Percentiles rank a stretch among this genome's conserved stretches.
Conservation (phyloP, 352 stramenopile species). For the Saprolegnia diclina region DNA sequence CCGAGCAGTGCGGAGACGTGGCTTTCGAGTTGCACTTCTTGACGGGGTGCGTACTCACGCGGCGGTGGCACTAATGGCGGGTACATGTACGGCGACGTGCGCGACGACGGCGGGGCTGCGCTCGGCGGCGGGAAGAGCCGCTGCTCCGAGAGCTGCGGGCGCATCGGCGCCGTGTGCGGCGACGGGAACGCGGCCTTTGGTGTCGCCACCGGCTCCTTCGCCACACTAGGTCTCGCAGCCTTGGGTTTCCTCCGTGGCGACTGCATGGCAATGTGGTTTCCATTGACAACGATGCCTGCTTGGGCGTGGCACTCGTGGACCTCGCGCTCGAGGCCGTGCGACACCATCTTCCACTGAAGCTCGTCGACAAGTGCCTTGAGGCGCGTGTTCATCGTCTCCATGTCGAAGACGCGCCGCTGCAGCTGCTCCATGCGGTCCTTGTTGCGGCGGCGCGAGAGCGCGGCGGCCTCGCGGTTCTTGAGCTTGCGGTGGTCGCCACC, state of each 20-base stretch:
- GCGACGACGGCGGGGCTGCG: not conserved
- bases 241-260: constrained; percentile 4
- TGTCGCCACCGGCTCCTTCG: not conserved
- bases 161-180: not conserved
- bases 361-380: not conserved
- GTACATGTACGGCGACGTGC: not conserved
- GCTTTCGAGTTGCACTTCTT: not conserved
- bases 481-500: constrained; percentile 6
- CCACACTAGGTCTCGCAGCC: not conserved
- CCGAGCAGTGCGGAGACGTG: not conserved
- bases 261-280: not conserved
- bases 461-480: constrained; percentile 8
- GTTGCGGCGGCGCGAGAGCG: constrained; percentile 4
- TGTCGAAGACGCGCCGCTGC: constrained; percentile 5
- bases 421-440: constrained; percentile 8
- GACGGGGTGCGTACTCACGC: not conserved
- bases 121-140: not conserved
- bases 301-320: constrained; percentile 6
- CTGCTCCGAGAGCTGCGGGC: not conserved
- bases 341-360: constrained; percentile 11
- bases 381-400: constrained; percentile 7
- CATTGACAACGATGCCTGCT: constrained; percentile 6
- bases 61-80: not conserved
- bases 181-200: not conserved
- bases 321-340: not conserved